Evolutionary conservation across 176 grass and related monocot genomes (phyloP).

Genomic region (Zizania latifolia): DNA sequence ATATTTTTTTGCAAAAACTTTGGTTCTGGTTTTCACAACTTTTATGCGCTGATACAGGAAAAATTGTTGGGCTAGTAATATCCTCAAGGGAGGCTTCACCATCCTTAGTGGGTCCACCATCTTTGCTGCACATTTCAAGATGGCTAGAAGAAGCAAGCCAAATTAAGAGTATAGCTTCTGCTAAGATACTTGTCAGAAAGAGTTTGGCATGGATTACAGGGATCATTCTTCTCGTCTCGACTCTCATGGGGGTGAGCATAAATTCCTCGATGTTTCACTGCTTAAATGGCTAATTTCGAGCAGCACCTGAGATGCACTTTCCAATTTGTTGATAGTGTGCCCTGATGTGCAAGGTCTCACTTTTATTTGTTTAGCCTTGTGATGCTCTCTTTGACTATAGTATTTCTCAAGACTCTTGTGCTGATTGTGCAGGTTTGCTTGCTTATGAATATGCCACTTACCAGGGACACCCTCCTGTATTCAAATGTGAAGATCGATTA

Average conservation of each 20-base stretch:
- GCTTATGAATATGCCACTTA: constrained; percentile 84
- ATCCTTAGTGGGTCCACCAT: constrained; percentile 46
- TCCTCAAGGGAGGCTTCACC: constrained; percentile 39
- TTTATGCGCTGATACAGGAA: constrained; percentile 40
- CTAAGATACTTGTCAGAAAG: constrained; percentile 51
- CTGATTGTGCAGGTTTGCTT: constrained; percentile 62
- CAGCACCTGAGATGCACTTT: not conserved
- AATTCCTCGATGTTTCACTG: not conserved
- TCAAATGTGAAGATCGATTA: constrained; percentile 95
- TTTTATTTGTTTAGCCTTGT: not conserved
- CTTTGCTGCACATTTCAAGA: constrained; percentile 61
- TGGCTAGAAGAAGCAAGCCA: constrained; percentile 57
- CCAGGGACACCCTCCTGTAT: constrained; percentile 88
- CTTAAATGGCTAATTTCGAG: not conserved
- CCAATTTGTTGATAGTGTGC: too few relatives aligned
- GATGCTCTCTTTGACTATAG: not conserved
- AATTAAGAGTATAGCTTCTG: constrained; percentile 19
- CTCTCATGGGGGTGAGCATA: constrained; percentile 78
- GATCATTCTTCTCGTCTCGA: constrained; percentile 82
- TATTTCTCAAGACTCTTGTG: constrained; percentile 2
- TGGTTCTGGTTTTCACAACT: not conserved
- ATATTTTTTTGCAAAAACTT: not conserved
- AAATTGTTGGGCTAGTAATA: constrained; percentile 69
- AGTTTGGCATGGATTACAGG: constrained; percentile 92
- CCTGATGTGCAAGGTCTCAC: too few relatives aligned